These are phyloP conservation scores for Teratosphaeria zuluensis DNA, from an alignment of 2,329 filamentous ascomycete species.

Conservation along the genomic window DNA sequence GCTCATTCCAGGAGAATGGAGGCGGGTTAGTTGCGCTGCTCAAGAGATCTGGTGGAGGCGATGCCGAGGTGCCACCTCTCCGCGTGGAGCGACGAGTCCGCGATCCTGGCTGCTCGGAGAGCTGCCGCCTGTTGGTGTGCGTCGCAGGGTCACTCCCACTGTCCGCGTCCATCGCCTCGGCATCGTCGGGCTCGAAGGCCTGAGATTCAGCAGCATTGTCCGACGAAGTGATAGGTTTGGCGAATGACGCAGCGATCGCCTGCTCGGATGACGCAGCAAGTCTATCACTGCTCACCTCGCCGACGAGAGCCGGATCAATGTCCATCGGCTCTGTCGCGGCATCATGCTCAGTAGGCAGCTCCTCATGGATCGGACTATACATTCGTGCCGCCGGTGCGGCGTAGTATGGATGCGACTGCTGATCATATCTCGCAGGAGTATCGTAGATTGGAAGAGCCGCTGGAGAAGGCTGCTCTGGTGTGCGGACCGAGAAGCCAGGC, in stretches of 20 bases:
- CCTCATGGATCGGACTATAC: slow-evolving; percentile 1
- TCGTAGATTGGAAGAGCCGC: background rate
- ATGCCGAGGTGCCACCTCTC: background rate
- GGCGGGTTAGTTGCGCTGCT: background rate
- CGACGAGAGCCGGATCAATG: background rate
- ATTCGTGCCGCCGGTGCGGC: background rate
- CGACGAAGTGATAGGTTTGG: background rate
- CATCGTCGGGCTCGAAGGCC: background rate
- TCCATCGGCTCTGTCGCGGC: background rate
- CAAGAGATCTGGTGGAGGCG: background rate
- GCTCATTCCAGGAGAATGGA: slow-evolving; percentile 3
- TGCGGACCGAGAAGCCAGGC: background rate
- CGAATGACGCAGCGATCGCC: background rate
- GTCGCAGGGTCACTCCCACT: background rate
- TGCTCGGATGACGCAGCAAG: background rate
- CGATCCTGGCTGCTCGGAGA: background rate
- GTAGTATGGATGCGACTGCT: slow-evolving; percentile 3
- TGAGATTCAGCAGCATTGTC: background rate
- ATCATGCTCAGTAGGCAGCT: background rate
- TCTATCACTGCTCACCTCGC: background rate
- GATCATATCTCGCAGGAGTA: slow-evolving; percentile 4
- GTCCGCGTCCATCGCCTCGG: background rate
- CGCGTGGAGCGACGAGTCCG: background rate
- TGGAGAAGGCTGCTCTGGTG: background rate
- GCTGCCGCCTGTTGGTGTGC: background rate